These are phyloP conservation scores for Barbarea vulgaris DNA, from an alignment of 345 rosid species.

Conservation along the genomic window DNA sequence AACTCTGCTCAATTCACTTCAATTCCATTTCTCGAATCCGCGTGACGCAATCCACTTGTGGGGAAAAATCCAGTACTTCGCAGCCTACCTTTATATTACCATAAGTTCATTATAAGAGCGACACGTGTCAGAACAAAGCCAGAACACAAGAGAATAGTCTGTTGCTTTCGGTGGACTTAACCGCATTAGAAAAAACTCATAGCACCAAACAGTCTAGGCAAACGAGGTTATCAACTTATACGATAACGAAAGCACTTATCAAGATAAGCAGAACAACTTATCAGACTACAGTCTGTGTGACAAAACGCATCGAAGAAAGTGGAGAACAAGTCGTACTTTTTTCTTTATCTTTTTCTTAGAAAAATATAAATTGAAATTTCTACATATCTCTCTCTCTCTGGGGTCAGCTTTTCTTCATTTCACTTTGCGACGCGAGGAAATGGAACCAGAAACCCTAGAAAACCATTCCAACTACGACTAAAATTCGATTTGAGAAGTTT, in stretches of 20 bases:
- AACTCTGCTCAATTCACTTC: slow-evolving; percentile 35
- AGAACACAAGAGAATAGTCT: no score
- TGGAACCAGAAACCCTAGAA: slow-evolving; percentile 41
- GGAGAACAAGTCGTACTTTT: slow-evolving; percentile 47
- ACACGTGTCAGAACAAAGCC: neutral
- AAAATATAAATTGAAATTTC: slow-evolving; percentile 18
- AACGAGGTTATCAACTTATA: slow-evolving; percentile 40
- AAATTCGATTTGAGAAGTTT: slow-evolving; percentile 20
- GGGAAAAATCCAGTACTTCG: neutral
- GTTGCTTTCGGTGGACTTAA: slow-evolving; percentile 10
- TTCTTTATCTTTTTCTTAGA: neutral
- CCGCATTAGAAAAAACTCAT: slow-evolving; percentile 6
- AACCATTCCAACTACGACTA: slow-evolving; percentile 34
- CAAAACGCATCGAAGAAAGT: slow-evolving; percentile 50
- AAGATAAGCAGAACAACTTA: neutral
- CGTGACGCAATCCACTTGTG: slow-evolving; percentile 14
- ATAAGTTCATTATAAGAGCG: fast-evolving
- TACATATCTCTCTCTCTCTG: slow-evolving; percentile 32
- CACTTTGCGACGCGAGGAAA: slow-evolving; percentile 36
- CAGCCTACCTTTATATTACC: neutral
- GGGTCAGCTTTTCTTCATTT: slow-evolving; percentile 36
- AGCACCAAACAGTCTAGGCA: neutral
- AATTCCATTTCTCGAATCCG: slow-evolving; percentile 39
- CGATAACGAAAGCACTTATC: neutral
- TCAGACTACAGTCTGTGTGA: slow-evolving; percentile 38